Percentiles rank a stretch among this genome's conserved stretches.
Conservation (phyloP, 495 filamentous ascomycete genomes). For the Penicillium macrosclerotiorum region DNA sequence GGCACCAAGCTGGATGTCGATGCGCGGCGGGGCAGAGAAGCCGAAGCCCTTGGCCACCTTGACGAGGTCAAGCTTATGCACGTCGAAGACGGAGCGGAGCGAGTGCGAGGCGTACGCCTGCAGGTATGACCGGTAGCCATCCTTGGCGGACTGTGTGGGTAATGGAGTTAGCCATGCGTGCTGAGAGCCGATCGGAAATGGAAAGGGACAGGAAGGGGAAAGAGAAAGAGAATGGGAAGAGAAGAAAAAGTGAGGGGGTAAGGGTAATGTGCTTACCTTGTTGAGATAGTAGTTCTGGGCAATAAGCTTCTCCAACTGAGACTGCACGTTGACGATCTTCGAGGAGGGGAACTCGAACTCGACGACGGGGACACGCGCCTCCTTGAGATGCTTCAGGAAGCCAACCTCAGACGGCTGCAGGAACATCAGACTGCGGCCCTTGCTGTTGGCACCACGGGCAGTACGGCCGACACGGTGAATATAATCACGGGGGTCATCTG, state of each 20-base stretch:
- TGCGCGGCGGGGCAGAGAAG: conserved; percentile 81
- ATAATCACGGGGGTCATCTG: conserved; percentile 88
- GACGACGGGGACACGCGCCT: conserved; percentile 86
- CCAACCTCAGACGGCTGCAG: conserved; percentile 89
- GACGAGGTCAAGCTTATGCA: conserved; percentile 86
- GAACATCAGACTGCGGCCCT: conserved; percentile 85
- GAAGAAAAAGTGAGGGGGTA: too few relatives aligned
- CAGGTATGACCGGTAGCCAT: conserved; percentile 79
- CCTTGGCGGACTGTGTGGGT: conserved; percentile 55
- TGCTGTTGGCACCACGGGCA: conserved; percentile 78
- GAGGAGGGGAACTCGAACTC: conserved; percentile 93
- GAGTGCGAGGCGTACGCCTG: conserved; percentile 93
- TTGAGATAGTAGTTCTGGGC: conserved; percentile 95
- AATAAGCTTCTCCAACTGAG: conserved; percentile 89
- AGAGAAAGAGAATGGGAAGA: too few relatives aligned
- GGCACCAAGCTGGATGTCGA: conserved; percentile 84
- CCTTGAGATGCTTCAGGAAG: conserved; percentile 88
- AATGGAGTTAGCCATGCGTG: conserved; percentile 9
- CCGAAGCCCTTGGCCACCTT: conserved; percentile 96
- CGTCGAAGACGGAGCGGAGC: conserved; percentile 86
- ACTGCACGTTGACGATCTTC: conserved; percentile 93
- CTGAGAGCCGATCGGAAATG: not conserved
- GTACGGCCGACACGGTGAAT: conserved; percentile 97
- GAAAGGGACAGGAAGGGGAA: not conserved
- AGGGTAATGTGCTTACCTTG: too few relatives aligned